Evolutionary conservation across 116 monocot genomes (phyloP), one percentile per base, ranked within the genome.

Genomic region (Papilionanthe hybrid): DNA sequence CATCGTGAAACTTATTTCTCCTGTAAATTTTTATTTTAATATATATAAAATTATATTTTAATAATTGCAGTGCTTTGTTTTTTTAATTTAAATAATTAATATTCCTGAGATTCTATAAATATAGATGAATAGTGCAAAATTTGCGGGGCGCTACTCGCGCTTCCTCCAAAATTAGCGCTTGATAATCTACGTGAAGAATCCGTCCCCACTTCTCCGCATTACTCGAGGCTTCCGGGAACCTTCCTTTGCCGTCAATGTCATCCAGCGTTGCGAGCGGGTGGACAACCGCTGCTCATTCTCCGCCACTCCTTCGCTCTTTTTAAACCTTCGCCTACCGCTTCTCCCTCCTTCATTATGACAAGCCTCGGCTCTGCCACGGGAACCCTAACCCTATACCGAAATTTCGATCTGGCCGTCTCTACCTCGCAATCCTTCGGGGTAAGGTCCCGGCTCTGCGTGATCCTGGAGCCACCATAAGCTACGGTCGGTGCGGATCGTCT

Each of bases 381-480:
- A 30, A 71, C 9, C 71, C 30, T 71, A 71, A 71, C 17, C 32
- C 37, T 15, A 71, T 28, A 4, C 30, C 27, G 4, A 4, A 53
- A 53, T 15, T 15, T 53, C 32, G 71, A 28, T 71, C 71, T 71
- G 71, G 71, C 71, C 28, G 71, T 71, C 71, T 25, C 68, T 28
- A 9, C 68, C 29, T 71, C 71, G 13, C 17, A 37, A 28, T 71
- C 37, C 41, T 32, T 30, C 15, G 37, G 28, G 71, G 32, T 12
- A 11, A 32, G 32, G 30, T 28, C 28, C 71, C 71, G 71, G 71
- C 37, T 32, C 71, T 71, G 71, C 30, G 30, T 20, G 41, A 37
- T 32, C 37, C 71, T 71, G 71, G 71, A 71, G 41, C 71, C 71
- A 13, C 71, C 71, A 37, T 71, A 37, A 71, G 28, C 32, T 32